These are phyloP conservation scores for Umbelopsis vinacea DNA, from an alignment of 192 early-diverging fungal genomes.

Conservation along the genomic window DNA sequence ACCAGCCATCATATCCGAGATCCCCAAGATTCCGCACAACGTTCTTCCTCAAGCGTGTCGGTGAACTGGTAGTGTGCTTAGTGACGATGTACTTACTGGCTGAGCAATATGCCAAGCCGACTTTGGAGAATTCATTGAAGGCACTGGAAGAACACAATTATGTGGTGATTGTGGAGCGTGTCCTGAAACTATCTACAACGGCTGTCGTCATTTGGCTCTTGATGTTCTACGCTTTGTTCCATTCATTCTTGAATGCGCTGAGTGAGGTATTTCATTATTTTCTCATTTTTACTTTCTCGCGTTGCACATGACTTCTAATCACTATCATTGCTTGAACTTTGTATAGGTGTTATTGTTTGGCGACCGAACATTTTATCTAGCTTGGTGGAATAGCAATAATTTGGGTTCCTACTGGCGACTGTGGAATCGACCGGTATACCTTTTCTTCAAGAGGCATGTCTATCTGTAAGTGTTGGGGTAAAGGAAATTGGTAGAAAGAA, in stretches of 20 bases:
- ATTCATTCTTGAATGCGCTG: slow-evolving; percentile 79
- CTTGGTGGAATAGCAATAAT: slow-evolving; percentile 88
- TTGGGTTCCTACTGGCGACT: slow-evolving; percentile 86
- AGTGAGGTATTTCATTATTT: slow-evolving; percentile 60
- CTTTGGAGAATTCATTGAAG: slow-evolving; percentile 73
- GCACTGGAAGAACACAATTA: slow-evolving; percentile 72
- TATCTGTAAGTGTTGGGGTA: slow-evolving; percentile 53
- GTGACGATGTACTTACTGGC: slow-evolving; percentile 81
- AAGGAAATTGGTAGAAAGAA: neutral
- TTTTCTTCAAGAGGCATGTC: slow-evolving; percentile 86
- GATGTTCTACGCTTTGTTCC: slow-evolving; percentile 89
- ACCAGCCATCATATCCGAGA: slow-evolving; percentile 85
- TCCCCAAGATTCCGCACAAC: slow-evolving; percentile 63
- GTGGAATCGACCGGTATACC: slow-evolving; percentile 92
- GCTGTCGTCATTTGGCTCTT: slow-evolving; percentile 86
- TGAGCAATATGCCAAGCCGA: slow-evolving; percentile 82
- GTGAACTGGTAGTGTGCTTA: slow-evolving; percentile 68
- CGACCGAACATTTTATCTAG: slow-evolving; percentile 85
- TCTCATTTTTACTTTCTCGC: neutral
- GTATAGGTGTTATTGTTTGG: slow-evolving; percentile 76
- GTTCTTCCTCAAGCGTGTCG: slow-evolving; percentile 80
- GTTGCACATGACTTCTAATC: too few relatives aligned
- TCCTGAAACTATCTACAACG: slow-evolving; percentile 84
- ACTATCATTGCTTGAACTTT: neutral
- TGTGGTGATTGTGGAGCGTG: slow-evolving; percentile 73